Base-by-base conservation (phyloP, 257 asterid genomes). In the Buddleja alternifolia region DNA sequence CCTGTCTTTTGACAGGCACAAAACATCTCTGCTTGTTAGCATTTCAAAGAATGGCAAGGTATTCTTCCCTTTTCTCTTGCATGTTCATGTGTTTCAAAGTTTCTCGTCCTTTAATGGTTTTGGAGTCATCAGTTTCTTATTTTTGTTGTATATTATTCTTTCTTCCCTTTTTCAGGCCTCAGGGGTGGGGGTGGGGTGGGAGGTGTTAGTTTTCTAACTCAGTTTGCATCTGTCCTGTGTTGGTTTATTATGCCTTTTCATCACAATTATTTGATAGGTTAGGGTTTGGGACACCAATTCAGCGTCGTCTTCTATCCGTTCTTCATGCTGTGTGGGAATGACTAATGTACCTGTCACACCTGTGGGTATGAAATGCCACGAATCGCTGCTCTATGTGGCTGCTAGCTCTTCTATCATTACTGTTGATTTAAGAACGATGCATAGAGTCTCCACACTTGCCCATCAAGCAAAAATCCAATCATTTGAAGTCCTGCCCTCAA, bases 1-100 rank as follows among this genome's bases (percentile, higher is more conserved):
- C 54, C 54, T 56, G 20, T 70, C 66, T 69, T 72, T 54, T 67
- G 56, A 65, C 86, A 91, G 95, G 87, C 88, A 92, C 75, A 87
- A 74, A 77, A 20, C 87, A 75, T 85, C 90, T 67, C 88, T 89
- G 67, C 65, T 92, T 56, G 88, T 84, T 66, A 89, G 95, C 83
- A 77, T 85, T 71, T 85, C 93, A 40, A 82, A 65, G 85, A 81
- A 92, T 72, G 91, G 95, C 66, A 92, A 89, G 96, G 95, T 89
- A 80, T 67, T 71, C 9, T 44, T 32, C 71, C 61, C 51, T 68
- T 23, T 63, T 57, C 50, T 7, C 58, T 29, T 25, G 54, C 29
- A 68, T 42, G 36, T 37, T 54, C 17, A 15, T 42, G 57, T 59
- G 56, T 57, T 53, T 53, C 29, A 11, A 45, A 36, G 17, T 32